Evolutionary conservation across 2,329 filamentous ascomycete genomes (phyloP), one percentile per base, ranked within the genome.

Genomic region (Nannizzia gypsea): DNA sequence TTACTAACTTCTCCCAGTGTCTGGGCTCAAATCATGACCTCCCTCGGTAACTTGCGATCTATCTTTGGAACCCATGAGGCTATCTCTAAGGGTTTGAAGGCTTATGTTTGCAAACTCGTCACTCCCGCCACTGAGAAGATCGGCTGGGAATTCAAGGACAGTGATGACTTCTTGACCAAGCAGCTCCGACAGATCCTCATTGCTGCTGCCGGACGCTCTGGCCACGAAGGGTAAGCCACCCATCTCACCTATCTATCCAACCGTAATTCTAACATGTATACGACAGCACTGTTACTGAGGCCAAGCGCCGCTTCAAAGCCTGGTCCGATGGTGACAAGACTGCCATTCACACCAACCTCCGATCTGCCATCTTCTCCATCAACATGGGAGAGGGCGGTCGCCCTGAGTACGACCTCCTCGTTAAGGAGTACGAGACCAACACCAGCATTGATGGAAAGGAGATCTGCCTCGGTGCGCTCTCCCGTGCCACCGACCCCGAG

Each of bases 361-460:
- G 92, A 61, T 80, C 81, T 28, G 83, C 90, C 1, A 82, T 96
- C 62, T 97, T 90, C 79, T 84, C 85, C 61, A 86, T 90, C 38
- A 87, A 84, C 26, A 80, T 96, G 62, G 85, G 84, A 64, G 83
- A 91, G 64, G 84, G 90, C 5, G 83, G 83, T 6, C 80, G 81
- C 58, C 78, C 84, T 15, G 89, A 90, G 59, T 87, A 83, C 65
- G 81, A 87, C 28, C 81, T 85, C 6, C 81, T 99, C 59, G 90
- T 92, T 77, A 83, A 89, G 59, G 91, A 96, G 71, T 97, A 89
- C 80, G 80, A 84, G 64, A 85, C 79, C 57, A 93, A 90, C 11
- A 86, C 87, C 58, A 89, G 90, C 6, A 85, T 96, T 40, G 93
- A 97, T 68, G 91, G 90, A 67, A 95, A 91, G 74, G 90, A 96